Evolutionary conservation across 192 early-diverging fungal genomes (phyloP).

Genomic region (Coemansia sp.): DNA sequence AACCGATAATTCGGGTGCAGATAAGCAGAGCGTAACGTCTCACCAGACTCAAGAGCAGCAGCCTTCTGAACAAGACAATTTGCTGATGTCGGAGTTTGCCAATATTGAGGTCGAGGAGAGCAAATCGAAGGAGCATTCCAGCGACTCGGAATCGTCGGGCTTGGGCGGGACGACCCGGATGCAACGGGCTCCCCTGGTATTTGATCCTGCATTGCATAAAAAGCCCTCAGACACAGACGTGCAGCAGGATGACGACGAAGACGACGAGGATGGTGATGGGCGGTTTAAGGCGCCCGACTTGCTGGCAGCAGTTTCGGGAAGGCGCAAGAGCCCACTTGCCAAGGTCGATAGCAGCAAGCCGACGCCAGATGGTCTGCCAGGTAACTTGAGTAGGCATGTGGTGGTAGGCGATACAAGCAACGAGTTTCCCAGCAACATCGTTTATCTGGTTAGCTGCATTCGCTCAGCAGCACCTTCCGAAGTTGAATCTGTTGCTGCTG

Average conservation of each 20-base stretch:
- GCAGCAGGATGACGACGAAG: background rate
- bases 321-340: background rate
- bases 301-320: background rate
- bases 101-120: constrained; percentile 23
- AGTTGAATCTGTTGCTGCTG: constrained; percentile 20
- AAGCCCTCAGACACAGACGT: constrained; percentile 20
- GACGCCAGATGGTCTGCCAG: constrained; percentile 30
- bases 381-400: constrained; percentile 57
- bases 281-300: constrained; percentile 1
- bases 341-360: constrained; percentile 3
- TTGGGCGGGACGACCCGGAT: constrained; percentile 12
- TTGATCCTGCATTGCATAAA: constrained; percentile 30
- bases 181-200: constrained; percentile 43
- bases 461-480: constrained; percentile 57
- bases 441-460: constrained; percentile 64
- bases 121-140: constrained; percentile 9
- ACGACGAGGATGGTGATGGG: constrained; percentile 1
- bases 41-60: too few species aligned
- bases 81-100: constrained; percentile 40
- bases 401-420: constrained; percentile 59
- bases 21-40: constrained; percentile 1
- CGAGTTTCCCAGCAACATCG: constrained; percentile 64
- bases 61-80: background rate
- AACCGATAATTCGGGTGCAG: background rate
- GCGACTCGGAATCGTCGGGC: constrained; percentile 5